phyloP scores from a whole-genome alignment of 495 filamentous ascomycete genomes.

The Parathielavia appendiculata region DNA sequence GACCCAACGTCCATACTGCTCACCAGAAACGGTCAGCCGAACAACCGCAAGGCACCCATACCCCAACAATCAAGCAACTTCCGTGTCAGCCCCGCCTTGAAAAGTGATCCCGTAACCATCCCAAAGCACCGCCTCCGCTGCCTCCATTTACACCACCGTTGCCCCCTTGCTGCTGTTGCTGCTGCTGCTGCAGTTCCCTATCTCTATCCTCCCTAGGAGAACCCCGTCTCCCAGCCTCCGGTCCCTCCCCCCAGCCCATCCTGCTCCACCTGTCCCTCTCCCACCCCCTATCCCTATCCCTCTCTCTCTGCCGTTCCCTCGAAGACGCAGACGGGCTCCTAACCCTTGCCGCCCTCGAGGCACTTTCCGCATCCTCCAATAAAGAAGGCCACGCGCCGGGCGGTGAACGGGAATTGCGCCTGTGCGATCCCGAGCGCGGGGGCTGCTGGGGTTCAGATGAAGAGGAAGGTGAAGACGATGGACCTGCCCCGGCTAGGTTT shows the following conservation, averaged over 20 bases:
- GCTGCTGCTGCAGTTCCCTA: background rate
- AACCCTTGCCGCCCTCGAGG: slow-evolving; percentile 2
- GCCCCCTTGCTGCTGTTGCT: background rate
- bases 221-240: background rate
- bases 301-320: background rate
- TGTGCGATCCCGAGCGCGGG: background rate
- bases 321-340: slow-evolving; percentile 16
- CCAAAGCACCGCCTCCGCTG: slow-evolving; percentile 3
- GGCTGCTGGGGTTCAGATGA: background rate
- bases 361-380: background rate
- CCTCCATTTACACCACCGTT: background rate
- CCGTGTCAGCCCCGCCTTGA: slow-evolving; percentile 4
- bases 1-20: too few relatives aligned
- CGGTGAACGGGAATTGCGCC: slow-evolving; percentile 21
- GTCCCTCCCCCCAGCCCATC: background rate
- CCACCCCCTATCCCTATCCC: background rate
- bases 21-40: too few relatives aligned
- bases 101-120: slow-evolving; percentile 27
- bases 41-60: too few relatives aligned
- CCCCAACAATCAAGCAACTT: background rate
- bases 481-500: slow-evolving; percentile 10
- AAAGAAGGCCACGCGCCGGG: background rate
- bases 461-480: too few relatives aligned
- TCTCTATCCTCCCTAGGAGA: background rate
- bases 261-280: background rate